A percentile compares a stretch with the other conserved stretches of the same genome.
Evolutionary conservation across 768 basidiomycete genomes (phyloP).

Genomic region (Dacryopinax primogenitus): DNA sequence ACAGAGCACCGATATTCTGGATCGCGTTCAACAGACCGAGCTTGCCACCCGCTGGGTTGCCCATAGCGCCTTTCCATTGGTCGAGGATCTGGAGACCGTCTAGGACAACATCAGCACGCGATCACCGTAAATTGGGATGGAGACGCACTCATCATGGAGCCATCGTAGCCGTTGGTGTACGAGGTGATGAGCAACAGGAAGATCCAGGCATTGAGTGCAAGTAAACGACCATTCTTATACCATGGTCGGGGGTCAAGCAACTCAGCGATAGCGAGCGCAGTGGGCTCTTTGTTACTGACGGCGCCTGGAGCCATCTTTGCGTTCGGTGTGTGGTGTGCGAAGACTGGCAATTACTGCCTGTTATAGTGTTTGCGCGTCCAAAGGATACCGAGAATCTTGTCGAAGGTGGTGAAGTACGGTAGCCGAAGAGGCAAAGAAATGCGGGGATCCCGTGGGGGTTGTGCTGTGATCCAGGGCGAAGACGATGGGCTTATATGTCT

Average conservation of each 20-base stretch:
- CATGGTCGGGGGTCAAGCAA: background rate
- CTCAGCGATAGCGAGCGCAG: background rate
- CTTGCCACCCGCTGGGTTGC: conserved; percentile 38
- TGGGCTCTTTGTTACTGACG: background rate
- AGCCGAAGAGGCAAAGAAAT: background rate
- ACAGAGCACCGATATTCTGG: conserved; percentile 45
- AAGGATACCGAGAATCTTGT: background rate
- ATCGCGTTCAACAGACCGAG: conserved; percentile 56
- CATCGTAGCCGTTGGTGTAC: conserved; percentile 53
- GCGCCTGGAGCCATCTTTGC: background rate
- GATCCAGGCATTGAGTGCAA: conserved; percentile 46
- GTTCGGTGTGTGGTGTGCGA: background rate
- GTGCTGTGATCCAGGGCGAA: background rate
- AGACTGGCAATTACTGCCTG: too few species aligned
- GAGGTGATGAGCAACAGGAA: conserved; percentile 53
- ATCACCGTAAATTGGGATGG: conserved; percentile 21
- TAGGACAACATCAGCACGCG: conserved; percentile 18
- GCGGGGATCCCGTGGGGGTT: conserved; percentile 9
- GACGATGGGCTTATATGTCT: background rate
- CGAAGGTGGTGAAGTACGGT: background rate
- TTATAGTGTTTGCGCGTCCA: background rate
- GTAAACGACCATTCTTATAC: background rate
- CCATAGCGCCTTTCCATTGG: conserved; percentile 47
- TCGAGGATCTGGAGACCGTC: conserved; percentile 55
- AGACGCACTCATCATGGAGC: conserved; percentile 36